Evolutionary conservation across 768 basidiomycete species (phyloP).

Genomic region (Podaxis sp.): DNA sequence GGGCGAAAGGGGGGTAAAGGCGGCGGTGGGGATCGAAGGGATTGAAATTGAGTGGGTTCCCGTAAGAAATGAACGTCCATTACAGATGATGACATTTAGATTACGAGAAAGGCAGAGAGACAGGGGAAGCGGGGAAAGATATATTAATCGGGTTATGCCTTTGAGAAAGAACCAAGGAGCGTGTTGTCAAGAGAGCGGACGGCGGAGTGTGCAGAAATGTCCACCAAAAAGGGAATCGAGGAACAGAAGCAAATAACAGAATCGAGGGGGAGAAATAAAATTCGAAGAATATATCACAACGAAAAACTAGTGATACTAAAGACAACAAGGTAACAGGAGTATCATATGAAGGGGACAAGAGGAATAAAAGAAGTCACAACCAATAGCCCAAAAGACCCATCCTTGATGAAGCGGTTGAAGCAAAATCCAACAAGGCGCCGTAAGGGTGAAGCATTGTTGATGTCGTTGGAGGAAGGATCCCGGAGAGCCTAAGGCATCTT

Average conservation of each 20-base stretch:
- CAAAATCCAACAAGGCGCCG: conserved; percentile 12
- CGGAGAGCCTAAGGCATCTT: conserved; percentile 43
- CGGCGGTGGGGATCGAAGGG: not conserved
- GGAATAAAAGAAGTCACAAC: conserved; percentile 52
- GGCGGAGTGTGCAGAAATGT: not conserved
- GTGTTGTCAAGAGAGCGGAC: conserved; percentile 15
- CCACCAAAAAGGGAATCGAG: conserved; percentile 8
- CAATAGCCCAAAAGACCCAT: conserved; percentile 58
- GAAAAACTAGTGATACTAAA: conserved; percentile 32
- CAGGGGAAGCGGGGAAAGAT: not conserved
- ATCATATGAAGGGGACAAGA: conserved; percentile 24
- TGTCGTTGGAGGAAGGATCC: conserved; percentile 30
- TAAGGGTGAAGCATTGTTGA: conserved; percentile 16
- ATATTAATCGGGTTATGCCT: conserved; percentile 13
- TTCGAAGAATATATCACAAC: conserved; percentile 16
- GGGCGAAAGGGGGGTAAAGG: not conserved
- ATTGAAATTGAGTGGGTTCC: conserved; percentile 11
- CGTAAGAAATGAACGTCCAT: conserved; percentile 11
- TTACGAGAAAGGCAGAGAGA: not conserved
- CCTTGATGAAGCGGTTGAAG: conserved; percentile 14
- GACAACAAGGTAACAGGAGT: conserved; percentile 34
- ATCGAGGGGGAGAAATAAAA: conserved; percentile 25
- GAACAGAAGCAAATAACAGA: conserved; percentile 17
- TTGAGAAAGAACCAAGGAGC: conserved; percentile 7
- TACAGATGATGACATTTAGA: conserved; percentile 17